Evolutionary conservation across 2,329 filamentous ascomycete genomes (phyloP), one percentile per base, ranked within the genome.

Genomic region (Ascochyta lentis): DNA sequence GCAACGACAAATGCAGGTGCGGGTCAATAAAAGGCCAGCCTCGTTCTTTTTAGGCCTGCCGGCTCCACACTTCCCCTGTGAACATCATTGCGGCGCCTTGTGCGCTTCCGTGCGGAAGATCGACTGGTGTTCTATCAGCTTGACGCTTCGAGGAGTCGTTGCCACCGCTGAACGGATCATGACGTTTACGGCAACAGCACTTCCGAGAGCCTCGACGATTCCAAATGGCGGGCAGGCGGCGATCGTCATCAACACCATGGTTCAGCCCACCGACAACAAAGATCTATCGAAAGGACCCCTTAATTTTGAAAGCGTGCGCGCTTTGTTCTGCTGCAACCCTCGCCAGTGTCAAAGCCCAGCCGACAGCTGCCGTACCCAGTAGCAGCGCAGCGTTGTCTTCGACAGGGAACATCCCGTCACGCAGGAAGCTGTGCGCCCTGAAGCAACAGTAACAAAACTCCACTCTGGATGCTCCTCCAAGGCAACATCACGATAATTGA

Each of bases 371-470:
- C 29, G 59, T 63, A 58, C 56, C 53, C 52, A 63, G 59, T 66
- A 56, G 54, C 57, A 64, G 58, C 58, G 60, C 65, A 63, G 54
- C 55, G 54, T 63, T 52, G 54, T 59, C 49, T 56, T 44, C 50
- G 52, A 38, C 49, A 56, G 34, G 54, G 48, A 43, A 45, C 19
- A 24, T 48, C 38, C 40, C 38, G 34, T 22, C 48, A 44, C 48
- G 49, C 54, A 53, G 48, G 40, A 48, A 27, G 48, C 33, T 38
- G 47, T 50, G 42, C 42, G 37, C 47, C 45, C 44, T 54, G 38
- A 47, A 50, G 42, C 37, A 43, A 56, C 29, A 48, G 53, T 47
- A 51, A 51, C 53, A 38, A 38, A 34, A 48, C 38, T 52, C 49
- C 44, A 57, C 54, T 53, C 27, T 40, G 22, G 19, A 29, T 43